Base-by-base conservation (phyloP, 768 basidiomycete genomes). In the Phlebiopsis gigantea region DNA sequence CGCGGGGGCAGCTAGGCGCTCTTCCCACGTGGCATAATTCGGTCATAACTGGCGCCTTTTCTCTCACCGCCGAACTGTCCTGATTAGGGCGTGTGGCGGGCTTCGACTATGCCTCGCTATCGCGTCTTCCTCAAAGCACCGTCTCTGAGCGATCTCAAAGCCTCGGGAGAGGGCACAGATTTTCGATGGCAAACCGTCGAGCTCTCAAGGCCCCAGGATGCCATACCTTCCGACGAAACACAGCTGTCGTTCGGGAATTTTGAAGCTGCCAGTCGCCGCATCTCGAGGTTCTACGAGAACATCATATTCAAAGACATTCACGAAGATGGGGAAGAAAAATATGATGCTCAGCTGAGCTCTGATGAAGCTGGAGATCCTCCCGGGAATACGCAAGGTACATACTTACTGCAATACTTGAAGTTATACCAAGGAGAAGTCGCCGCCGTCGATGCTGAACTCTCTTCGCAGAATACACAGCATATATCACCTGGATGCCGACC, bases 231-330 rank as follows among this genome's bases (percentile, higher is more conserved):
- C 12, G 34, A 39, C 12, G 34, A 39, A 12, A 12, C 34, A 17
- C 61, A 30, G 44, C 46, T 82, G n/a, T 81, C 79, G 4, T 72
- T 76, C 10, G 78, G 78, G 19, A 84, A 83, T 0, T 66, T 88
- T 42, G 84, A 86, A 61, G 84, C 79, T 4, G 87, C 85, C 7
- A 87, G 79, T 65, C 75, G 75, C n/a, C 75, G 85, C 39, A 83
- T 92, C 44, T 90, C 89, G 0, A 56, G 79, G 50, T 68, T 89
- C 22, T 91, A 91, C 63, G 74, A 83, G 63, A 87, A 88, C 54
- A 75, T 84, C 26, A 86, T 88, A n/a, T 90, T 90, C 59, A 72
- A 77, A 44, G 77, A 81, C 15, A 58, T 65, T 15, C 68, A 71
- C 2, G 75, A 73, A 5, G 75, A 76, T 4, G 70, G 66, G 10